These are phyloP conservation scores for Sonneratia caseolaris DNA, from an alignment of 345 rosid genomes.

Conservation along the genomic window DNA sequence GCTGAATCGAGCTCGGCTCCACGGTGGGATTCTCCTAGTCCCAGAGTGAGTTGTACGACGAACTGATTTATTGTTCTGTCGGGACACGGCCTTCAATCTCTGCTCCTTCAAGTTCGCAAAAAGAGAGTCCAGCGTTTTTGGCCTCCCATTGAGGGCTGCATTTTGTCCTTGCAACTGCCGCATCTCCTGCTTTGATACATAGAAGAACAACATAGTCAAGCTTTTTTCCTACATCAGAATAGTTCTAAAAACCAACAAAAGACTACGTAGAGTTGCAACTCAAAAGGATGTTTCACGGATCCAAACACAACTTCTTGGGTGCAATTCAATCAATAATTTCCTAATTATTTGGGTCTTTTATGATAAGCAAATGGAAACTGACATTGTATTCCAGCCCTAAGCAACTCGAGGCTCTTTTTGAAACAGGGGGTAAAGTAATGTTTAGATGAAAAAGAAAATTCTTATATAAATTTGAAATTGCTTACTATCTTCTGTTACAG, in stretches of 20 bases:
- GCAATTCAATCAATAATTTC: too few species aligned
- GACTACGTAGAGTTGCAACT: not conserved
- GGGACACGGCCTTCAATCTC: conserved; percentile 39
- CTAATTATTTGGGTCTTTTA: too few species aligned
- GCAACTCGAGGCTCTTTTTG: not conserved
- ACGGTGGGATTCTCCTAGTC: conserved; percentile 30
- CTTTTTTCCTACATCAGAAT: not conserved
- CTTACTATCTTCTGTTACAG: not conserved
- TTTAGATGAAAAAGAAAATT: not conserved
- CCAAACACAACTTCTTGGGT: too few species aligned
- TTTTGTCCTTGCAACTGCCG: conserved; percentile 16
- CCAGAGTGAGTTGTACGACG: not conserved
- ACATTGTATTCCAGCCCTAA: not conserved
- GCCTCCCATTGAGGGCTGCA: conserved; percentile 34
- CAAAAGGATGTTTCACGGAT: too few species aligned
- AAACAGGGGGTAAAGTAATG: too few species aligned
- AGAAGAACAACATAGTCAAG: not conserved
- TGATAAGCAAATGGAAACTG: not conserved
- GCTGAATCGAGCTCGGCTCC: conserved; percentile 50
- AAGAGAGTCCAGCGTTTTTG: conserved; percentile 69
- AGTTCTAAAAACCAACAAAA: not conserved
- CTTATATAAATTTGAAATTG: not conserved
- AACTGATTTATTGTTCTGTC: conserved; percentile 16
- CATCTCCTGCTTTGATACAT: conserved; percentile 12
- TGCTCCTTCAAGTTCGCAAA: conserved; percentile 82